Percentiles rank a stretch among this genome's conserved stretches.
Conservation (phyloP, 176 grass and related monocot genomes). For the Triticum timopheevii region DNA sequence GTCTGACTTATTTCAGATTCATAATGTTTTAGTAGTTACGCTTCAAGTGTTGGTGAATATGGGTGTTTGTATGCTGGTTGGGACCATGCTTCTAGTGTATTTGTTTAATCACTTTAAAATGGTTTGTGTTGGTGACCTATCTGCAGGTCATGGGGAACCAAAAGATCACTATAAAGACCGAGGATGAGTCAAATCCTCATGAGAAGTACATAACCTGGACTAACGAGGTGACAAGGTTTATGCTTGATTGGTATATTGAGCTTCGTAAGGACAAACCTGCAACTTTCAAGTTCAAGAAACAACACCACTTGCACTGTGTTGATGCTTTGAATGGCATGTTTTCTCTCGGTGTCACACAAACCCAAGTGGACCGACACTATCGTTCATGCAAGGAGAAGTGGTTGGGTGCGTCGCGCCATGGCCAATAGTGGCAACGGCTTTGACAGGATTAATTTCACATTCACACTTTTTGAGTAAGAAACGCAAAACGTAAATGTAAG, state of each 20-base stretch:
- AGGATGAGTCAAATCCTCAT: neutral
- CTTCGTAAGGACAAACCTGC: no score
- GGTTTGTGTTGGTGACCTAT: neutral
- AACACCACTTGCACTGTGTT: no score
- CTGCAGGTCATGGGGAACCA: neutral
- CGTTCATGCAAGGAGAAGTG: neutral
- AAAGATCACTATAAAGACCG: neutral
- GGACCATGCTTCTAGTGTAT: neutral
- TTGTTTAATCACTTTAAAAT: neutral
- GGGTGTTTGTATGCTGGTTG: no score
- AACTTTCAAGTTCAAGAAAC: no score
- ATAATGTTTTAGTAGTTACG: no score
- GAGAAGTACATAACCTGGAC: neutral
- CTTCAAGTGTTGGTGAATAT: no score
- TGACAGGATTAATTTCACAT: neutral
- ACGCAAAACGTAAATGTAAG: neutral
- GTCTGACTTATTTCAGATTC: neutral
- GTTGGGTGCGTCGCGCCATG: neutral
- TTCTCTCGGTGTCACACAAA: neutral
- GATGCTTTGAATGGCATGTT: neutral
- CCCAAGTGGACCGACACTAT: neutral
- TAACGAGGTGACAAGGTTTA: neutral
- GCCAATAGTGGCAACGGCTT: neutral
- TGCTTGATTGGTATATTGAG: slow-evolving; percentile 11
- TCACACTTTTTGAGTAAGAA: neutral